A percentile compares a stretch with the other conserved stretches of the same genome.
Evolutionary conservation across 768 basidiomycete genomes (phyloP).

Genomic region (Amanita phalloides): DNA sequence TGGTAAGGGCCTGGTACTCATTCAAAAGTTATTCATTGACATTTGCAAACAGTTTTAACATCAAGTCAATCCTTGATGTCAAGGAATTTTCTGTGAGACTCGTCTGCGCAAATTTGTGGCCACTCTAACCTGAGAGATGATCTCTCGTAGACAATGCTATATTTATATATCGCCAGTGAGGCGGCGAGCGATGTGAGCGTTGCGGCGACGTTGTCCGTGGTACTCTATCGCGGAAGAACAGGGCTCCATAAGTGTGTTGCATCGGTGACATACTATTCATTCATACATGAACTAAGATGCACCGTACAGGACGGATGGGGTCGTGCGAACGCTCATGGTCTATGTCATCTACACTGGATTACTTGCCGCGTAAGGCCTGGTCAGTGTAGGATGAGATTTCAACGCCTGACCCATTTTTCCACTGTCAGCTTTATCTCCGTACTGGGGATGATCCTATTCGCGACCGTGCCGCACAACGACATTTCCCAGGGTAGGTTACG

Average conservation of each 20-base stretch:
- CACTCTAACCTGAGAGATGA: not conserved
- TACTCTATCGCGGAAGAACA: slow-evolving; percentile 37
- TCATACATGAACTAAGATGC: not conserved
- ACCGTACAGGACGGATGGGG: slow-evolving; percentile 33
- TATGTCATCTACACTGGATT: slow-evolving; percentile 49
- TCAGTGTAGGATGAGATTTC: not conserved
- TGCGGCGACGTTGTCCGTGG: slow-evolving; percentile 35
- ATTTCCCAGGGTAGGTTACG: slow-evolving; percentile 32
- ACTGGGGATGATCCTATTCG: too few species aligned
- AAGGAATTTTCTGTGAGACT: too few species aligned
- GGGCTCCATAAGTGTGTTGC: slow-evolving; percentile 29
- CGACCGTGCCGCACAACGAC: slow-evolving; percentile 41
- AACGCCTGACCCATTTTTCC: not conserved
- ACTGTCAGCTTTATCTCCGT: slow-evolving; percentile 29
- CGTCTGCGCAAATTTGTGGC: not conserved
- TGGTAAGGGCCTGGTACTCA: too few species aligned
- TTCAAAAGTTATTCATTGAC: too few species aligned
- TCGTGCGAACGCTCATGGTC: slow-evolving; percentile 35
- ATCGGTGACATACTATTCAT: not conserved
- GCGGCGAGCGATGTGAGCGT: slow-evolving; percentile 43
- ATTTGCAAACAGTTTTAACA: too few species aligned
- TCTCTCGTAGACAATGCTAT: slow-evolving; percentile 32
- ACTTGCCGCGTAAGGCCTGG: slow-evolving; percentile 26
- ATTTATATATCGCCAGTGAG: slow-evolving; percentile 38
- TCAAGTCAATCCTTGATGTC: too few species aligned